Evolutionary conservation across 345 rosid genomes (phyloP).

Genomic region (Salix koriyanagi): DNA sequence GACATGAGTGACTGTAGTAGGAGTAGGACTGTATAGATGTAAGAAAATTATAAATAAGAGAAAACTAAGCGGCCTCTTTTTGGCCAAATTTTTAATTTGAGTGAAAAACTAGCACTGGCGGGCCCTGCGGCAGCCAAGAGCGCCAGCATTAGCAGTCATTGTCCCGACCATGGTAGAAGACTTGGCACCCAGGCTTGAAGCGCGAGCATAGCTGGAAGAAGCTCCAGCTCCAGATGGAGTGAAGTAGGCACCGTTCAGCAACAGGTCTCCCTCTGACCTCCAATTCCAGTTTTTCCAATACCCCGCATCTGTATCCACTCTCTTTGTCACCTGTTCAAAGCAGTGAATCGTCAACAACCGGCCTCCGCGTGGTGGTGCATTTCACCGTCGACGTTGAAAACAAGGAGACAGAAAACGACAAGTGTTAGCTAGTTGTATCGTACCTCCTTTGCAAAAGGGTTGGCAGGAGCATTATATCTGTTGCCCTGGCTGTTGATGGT

Average conservation of each 20-base stretch:
- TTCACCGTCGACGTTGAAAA: neutral
- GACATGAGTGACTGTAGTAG: constrained; percentile 10
- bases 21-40: neutral
- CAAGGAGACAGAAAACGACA: neutral
- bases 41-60: constrained; percentile 3
- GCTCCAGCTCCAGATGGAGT: constrained; percentile 80
- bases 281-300: constrained; percentile 82
- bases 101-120: constrained; percentile 42
- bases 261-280: constrained; percentile 86
- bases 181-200: constrained; percentile 90
- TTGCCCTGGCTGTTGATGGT: constrained; percentile 97
- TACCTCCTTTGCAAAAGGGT: constrained; percentile 88
- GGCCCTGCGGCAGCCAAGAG: constrained; percentile 58
- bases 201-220: constrained; percentile 78
- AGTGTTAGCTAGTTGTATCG: neutral
- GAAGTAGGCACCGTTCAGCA: constrained; percentile 88
- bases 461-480: constrained; percentile 72
- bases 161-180: constrained; percentile 71
- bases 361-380: neutral
- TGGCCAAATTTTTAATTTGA: constrained; percentile 15
- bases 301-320: constrained; percentile 54
- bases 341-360: neutral
- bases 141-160: constrained; percentile 74
- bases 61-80: constrained; percentile 22
- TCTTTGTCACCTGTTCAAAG: constrained; percentile 71